Base-by-base conservation (phyloP, 257 asterid genomes). In the Ophiorrhiza pumila region DNA sequence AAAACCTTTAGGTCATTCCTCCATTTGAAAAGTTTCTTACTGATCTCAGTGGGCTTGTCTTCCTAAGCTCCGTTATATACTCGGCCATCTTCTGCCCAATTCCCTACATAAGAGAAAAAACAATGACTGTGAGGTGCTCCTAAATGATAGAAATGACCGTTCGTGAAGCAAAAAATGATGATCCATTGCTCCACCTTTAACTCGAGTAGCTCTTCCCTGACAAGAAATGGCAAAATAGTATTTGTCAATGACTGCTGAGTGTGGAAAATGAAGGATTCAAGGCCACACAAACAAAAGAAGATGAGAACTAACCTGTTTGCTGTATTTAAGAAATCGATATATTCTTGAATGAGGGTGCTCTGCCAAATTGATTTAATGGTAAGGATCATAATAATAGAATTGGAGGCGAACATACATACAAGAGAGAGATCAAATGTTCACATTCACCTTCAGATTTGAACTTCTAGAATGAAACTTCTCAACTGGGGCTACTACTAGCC, bases 41-140 rank as follows among this genome's bases (percentile, higher is more conserved):
- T 53, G 90, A 81, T 85, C 82, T 86, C 61, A 91, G 59, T 22
- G 97, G 97, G 78, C 93, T 87, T 23, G 87, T 79, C 67, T 84
- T 87, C 83, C 99, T 87, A 59, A 91, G 85, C 69, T 90, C 96
- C 22, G 83, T 77, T 43, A 94, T 87, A 76, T 94, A 91, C 62
- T 85, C 91, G 2, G 98, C 97, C 61, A 87, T 78, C 83, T 89
- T 91, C 69, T 85, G 83, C 39, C 99, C 99, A 69, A 91, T 94
- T 49, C 99, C 99, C 97, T 94, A 71, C 5, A 61, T 17, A 64
- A 60, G 3, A 57, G 34, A 47, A 59, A 31, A 7, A n/a, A n/a
- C n/a, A n/a, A n/a, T n/a, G 41, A 4, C 20, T 55, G 69, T 72
- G 6, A 59, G 34, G 57, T 65, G n/a, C 69, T 11, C 31, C 61